Evolutionary conservation across 2,329 filamentous ascomycete species (phyloP).

Genomic region (Biscogniauxia sp.): DNA sequence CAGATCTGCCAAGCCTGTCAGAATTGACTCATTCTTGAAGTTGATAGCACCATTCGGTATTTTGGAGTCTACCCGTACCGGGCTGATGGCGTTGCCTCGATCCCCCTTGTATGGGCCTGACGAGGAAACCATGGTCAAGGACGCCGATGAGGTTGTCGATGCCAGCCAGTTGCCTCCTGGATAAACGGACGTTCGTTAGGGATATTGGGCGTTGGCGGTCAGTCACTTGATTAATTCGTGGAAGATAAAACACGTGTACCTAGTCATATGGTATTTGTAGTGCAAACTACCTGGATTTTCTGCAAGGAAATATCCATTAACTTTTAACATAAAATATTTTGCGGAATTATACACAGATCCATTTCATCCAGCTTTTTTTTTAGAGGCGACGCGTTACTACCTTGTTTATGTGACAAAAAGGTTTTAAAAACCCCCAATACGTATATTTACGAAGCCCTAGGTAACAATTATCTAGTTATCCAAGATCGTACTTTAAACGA

Average conservation of each 20-base stretch:
- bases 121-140: conserved; percentile 68
- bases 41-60: conserved; percentile 93
- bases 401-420: no score
- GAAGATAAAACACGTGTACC: conserved; percentile 11
- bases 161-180: conserved; percentile 90
- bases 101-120: conserved; percentile 77
- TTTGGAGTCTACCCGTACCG: conserved; percentile 90
- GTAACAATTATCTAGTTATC: not conserved
- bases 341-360: not conserved
- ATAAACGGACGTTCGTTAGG: conserved; percentile 41
- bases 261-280: conserved; percentile 19
- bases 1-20: conserved; percentile 84
- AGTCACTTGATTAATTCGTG: conserved; percentile 16
- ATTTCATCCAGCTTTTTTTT: not conserved
- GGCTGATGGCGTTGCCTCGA: conserved; percentile 93
- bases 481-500: conserved; percentile 35
- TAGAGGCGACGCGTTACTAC: not conserved
- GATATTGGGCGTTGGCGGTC: conserved; percentile 16
- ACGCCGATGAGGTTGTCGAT: conserved; percentile 93
- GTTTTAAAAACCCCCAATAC: not conserved
- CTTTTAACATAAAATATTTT: not conserved
- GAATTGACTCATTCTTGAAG: conserved; percentile 98
- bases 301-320: not conserved
- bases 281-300: conserved; percentile 17
- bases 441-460: not conserved